These are phyloP conservation scores for Simmondsia chinensis DNA, from an alignment of 148 eudicot genomes.

Conservation along the genomic window DNA sequence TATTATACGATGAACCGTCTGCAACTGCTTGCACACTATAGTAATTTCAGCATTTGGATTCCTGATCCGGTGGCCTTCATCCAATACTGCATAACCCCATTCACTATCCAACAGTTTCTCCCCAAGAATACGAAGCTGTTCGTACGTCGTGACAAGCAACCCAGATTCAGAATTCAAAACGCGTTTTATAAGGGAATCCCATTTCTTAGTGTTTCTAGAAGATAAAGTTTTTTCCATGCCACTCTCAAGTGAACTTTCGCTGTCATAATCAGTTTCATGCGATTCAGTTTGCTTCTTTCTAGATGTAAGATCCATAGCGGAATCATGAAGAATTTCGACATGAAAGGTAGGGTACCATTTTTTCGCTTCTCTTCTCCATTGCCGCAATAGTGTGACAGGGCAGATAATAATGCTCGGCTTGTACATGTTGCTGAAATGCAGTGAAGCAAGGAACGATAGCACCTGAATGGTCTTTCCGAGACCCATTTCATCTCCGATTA, in stretches of 20 bases:
- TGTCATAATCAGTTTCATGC: constrained; percentile 61
- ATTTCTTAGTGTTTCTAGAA: constrained; percentile 40
- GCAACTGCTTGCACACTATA: constrained; percentile 91
- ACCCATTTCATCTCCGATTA: constrained; percentile 99
- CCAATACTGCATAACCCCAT: constrained; percentile 98
- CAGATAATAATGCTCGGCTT: constrained; percentile 90
- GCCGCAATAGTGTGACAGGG: constrained; percentile 89
- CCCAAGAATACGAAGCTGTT: constrained; percentile 85
- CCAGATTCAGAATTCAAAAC: constrained; percentile 74
- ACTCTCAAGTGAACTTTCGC: constrained; percentile 48
- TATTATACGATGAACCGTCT: constrained; percentile 96
- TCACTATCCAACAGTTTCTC: constrained; percentile 71
- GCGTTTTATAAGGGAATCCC: constrained; percentile 78
- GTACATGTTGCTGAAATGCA: constrained; percentile 90
- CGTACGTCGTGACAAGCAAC: constrained; percentile 86
- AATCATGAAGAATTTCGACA: constrained; percentile 94
- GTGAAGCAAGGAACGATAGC: constrained; percentile 74
- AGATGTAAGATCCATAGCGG: constrained; percentile 45
- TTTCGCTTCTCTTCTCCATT: constrained; percentile 91
- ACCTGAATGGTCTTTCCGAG: constrained; percentile 99
- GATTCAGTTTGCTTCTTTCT: constrained; percentile 45
- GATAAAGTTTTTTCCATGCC: constrained; percentile 28
- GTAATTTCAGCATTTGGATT: constrained; percentile 98
- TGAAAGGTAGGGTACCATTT: constrained; percentile 88
- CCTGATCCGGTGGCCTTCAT: constrained; percentile 96